Conservation (phyloP, 306 rosid genomes). For the Lagenaria siceraria region DNA sequence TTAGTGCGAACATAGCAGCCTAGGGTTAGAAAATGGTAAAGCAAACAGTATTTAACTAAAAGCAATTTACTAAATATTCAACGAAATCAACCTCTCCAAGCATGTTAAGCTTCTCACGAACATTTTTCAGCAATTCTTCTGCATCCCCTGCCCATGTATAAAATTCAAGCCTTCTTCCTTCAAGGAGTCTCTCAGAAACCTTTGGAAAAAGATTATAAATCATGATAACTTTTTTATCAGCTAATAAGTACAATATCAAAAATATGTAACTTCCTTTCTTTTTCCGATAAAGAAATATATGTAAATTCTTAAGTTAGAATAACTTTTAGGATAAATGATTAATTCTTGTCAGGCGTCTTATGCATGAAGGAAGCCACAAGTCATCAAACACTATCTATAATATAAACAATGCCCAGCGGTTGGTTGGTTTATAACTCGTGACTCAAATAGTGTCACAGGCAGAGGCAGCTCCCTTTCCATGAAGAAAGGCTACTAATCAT, state of each 20-base stretch:
- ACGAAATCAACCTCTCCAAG: conserved; percentile 52
- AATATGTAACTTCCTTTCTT: too few species aligned
- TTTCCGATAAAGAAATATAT: background rate
- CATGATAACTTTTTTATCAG: background rate
- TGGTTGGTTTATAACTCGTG: background rate
- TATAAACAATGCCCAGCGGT: background rate
- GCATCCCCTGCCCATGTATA: conserved; percentile 61
- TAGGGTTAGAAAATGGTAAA: background rate
- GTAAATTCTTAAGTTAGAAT: background rate
- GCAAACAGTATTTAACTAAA: background rate
- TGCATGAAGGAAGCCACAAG: background rate
- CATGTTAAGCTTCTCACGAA: conserved; percentile 72
- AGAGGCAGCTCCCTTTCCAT: background rate
- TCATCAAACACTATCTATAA: background rate
- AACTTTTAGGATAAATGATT: background rate
- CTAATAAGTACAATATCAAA: too few species aligned
- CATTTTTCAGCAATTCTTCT: conserved; percentile 42
- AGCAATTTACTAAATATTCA: background rate
- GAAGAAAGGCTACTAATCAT: background rate
- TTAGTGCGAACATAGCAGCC: conserved; percentile 1
- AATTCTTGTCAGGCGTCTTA: background rate
- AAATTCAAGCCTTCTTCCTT: conserved; percentile 66
- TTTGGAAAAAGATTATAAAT: conserved; percentile 17
- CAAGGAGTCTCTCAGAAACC: conserved; percentile 60
- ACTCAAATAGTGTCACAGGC: background rate